Conservation (phyloP, 2,329 filamentous ascomycete genomes). For the Pseudogymnoascus pannorum region DNA sequence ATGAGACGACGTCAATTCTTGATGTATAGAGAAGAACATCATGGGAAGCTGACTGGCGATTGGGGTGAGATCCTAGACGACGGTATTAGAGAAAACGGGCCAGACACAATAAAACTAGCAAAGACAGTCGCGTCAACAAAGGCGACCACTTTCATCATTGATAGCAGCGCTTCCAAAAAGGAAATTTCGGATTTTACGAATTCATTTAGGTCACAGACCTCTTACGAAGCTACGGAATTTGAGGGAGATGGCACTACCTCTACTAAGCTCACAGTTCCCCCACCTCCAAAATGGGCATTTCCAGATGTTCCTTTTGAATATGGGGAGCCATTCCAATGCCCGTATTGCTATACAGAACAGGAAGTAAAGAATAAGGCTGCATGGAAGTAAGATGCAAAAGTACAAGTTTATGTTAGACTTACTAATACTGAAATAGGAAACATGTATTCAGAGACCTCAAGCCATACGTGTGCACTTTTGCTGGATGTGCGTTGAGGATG, state of each 20-base stretch:
- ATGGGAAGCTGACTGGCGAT: conserved; percentile 18
- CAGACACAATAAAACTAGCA: background rate
- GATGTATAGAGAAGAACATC: conserved; percentile 26
- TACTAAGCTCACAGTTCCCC: conserved; percentile 16
- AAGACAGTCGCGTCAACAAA: conserved; percentile 19
- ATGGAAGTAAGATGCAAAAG: conserved; percentile 12
- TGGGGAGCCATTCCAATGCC: conserved; percentile 19
- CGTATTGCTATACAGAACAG: conserved; percentile 12
- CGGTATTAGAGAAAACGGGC: background rate
- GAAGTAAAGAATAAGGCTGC: conserved; percentile 14
- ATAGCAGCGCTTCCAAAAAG: background rate
- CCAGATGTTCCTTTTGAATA: conserved; percentile 20
- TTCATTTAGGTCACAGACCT: conserved; percentile 21
- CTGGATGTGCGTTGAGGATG: conserved; percentile 25
- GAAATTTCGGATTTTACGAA: conserved; percentile 11
- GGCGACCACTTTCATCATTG: conserved; percentile 21
- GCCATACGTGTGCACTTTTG: conserved; percentile 31
- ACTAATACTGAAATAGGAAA: conserved; percentile 13
- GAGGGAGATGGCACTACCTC: conserved; percentile 5
- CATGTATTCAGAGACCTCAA: conserved; percentile 31
- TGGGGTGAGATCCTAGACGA: conserved; percentile 14
- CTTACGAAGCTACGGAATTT: conserved; percentile 19
- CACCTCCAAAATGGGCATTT: conserved; percentile 19
- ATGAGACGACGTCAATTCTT: conserved; percentile 27
- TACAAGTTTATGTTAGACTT: background rate